A percentile compares a stretch with the other conserved stretches of the same genome.
These are phyloP conservation scores for Lachancea sp. DNA, from an alignment of 805 yeast genomes.

Conservation along the genomic window DNA sequence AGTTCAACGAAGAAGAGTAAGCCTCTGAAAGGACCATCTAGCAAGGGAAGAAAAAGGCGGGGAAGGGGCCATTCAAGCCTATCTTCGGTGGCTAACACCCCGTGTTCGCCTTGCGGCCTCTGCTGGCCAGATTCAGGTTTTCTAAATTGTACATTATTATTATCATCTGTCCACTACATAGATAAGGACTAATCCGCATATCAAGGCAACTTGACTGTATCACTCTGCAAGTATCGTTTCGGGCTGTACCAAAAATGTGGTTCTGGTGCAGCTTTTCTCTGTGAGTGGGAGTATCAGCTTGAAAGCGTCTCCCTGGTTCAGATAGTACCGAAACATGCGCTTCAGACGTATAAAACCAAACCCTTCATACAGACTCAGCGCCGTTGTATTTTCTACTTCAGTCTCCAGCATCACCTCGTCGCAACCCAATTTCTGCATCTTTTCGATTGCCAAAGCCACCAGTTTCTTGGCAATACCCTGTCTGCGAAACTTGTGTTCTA, in stretches of 20 bases:
- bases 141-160: conserved; percentile 6
- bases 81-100: too few species aligned
- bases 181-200: conserved; percentile 5
- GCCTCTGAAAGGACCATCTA: too few species aligned
- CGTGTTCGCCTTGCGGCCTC: neutral
- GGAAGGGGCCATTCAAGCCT: too few species aligned
- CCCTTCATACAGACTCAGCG: conserved; percentile 61
- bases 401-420: conserved; percentile 95
- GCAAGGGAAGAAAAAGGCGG: too few species aligned
- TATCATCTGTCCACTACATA: conserved; percentile 5
- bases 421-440: conserved; percentile 57
- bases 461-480: conserved; percentile 74
- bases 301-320: conserved; percentile 90
- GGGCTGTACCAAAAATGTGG: conserved; percentile 43
- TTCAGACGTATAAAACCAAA: conserved; percentile 71
- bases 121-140: neutral
- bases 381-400: conserved; percentile 72
- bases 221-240: conserved; percentile 4
- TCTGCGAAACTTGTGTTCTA: conserved; percentile 63
- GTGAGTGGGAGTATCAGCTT: conserved; percentile 78
- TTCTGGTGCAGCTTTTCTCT: conserved; percentile 47
- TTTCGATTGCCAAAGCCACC: conserved; percentile 53
- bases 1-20: conserved; percentile 86
- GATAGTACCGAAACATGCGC: conserved; percentile 76
- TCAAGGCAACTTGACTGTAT: neutral